A percentile compares a stretch with the other conserved stretches of the same genome.
Conservation (phyloP, 768 basidiomycete species). For the Mycena capillaripes region DNA sequence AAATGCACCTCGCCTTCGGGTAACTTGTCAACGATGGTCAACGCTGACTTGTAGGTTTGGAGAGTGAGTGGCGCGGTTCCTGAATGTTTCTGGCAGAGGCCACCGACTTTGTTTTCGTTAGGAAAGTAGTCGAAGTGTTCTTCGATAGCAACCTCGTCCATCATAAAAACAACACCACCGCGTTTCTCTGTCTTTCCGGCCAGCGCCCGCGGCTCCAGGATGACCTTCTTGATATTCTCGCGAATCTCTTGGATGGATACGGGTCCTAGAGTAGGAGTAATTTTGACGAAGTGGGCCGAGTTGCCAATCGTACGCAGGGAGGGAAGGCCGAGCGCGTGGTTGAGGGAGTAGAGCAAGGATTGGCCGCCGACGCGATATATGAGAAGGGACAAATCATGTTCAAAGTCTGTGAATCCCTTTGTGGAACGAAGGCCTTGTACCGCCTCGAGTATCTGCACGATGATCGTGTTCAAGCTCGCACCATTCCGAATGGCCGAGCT, state of each 20-base stretch:
- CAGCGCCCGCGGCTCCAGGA: conserved; percentile 2
- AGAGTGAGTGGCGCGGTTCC: too few relatives aligned
- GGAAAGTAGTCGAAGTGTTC: too few relatives aligned
- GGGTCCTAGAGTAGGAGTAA: conserved; percentile 17
- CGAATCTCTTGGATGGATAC: not conserved
- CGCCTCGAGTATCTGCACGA: conserved; percentile 18
- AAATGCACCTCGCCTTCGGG: too few relatives aligned
- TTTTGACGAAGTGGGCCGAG: not conserved
- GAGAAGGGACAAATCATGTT: conserved; percentile 16
- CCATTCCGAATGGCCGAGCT: conserved; percentile 7
- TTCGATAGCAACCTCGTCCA: too few relatives aligned
- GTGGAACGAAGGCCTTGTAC: not conserved
- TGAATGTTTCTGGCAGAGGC: too few relatives aligned
- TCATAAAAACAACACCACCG: too few relatives aligned
- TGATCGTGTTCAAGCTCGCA: conserved; percentile 25
- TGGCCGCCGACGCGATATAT: conserved; percentile 20
- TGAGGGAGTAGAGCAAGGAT: conserved; percentile 27
- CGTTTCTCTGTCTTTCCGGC: not conserved
- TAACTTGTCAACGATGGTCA: too few relatives aligned
- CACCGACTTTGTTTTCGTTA: too few relatives aligned
- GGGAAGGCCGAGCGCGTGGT: conserved; percentile 20
- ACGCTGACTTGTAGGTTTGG: too few relatives aligned
- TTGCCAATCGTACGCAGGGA: conserved; percentile 25
- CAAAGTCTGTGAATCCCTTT: conserved; percentile 3
- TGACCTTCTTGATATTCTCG: conserved; percentile 15